A percentile compares a stretch with the other conserved stretches of the same genome.
phyloP scores from a whole-genome alignment of 1,284 basidiomycete genomes.

The Moesziomyces sp. region DNA sequence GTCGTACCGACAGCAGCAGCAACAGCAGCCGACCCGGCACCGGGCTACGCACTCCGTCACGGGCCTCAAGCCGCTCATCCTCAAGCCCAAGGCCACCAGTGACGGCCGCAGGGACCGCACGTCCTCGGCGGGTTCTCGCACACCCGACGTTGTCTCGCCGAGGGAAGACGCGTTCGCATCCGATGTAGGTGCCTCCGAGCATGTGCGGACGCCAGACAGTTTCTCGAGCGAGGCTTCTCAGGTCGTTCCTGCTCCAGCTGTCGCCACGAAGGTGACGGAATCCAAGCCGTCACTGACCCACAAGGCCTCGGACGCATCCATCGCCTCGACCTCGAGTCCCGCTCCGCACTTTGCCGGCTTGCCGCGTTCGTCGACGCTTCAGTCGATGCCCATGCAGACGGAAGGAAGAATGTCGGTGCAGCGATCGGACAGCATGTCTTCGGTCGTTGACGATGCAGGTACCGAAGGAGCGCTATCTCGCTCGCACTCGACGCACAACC shows the following conservation, averaged over 20 bases:
- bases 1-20: constrained; percentile 17
- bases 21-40: constrained; percentile 11
- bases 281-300: background rate
- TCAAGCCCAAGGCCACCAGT: constrained; percentile 29
- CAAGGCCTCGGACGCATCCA: constrained; percentile 1
- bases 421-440: constrained; percentile 47
- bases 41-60: constrained; percentile 26
- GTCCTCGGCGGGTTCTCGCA: constrained; percentile 15
- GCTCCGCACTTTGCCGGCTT: background rate
- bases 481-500: constrained; percentile 46
- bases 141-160: constrained; percentile 10
- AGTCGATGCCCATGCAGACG: constrained; percentile 1
- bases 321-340: background rate
- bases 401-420: constrained; percentile 8
- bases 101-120: constrained; percentile 6
- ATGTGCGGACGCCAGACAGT: constrained; percentile 9
- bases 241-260: background rate
- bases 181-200: background rate
- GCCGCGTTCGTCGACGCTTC: constrained; percentile 31
- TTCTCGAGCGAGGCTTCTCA: constrained; percentile 6
- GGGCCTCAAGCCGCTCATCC: constrained; percentile 34
- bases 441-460: constrained; percentile 13
- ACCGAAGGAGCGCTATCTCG: constrained; percentile 16
- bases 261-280: background rate
- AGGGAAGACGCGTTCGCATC: background rate